Percentiles rank a stretch among this genome's conserved stretches.
Conservation (phyloP, 2,329 filamentous ascomycete species). For the Hymenoscyphus infarciens region DNA sequence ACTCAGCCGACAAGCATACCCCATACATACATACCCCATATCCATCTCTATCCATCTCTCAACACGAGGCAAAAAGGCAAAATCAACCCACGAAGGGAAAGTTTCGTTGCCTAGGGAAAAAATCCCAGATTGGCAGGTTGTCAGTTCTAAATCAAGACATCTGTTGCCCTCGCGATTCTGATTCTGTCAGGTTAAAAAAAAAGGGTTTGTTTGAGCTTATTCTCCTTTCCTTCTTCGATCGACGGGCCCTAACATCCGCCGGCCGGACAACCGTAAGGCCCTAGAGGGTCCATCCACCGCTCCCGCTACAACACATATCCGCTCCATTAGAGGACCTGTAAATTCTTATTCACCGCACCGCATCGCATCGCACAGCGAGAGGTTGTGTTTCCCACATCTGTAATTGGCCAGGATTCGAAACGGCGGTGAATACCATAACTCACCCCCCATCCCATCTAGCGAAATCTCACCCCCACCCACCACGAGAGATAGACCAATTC, state of each 20-base stretch:
- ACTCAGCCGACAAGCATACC: not conserved
- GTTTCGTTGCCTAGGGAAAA: too few relatives aligned
- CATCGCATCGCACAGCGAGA: not conserved
- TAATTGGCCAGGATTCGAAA: not conserved
- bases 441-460: not conserved
- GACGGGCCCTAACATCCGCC: not conserved
- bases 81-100: too few relatives aligned
- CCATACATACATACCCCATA: conserved; percentile 1
- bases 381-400: not conserved
- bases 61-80: too few relatives aligned
- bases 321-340: not conserved
- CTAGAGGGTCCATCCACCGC: not conserved
- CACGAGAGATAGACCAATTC: too few relatives aligned
- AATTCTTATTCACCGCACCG: not conserved
- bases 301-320: not conserved
- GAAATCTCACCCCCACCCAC: too few relatives aligned
- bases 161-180: too few relatives aligned
- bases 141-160: too few relatives aligned
- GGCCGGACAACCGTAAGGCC: not conserved
- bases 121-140: too few relatives aligned
- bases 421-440: too few relatives aligned
- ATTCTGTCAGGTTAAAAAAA: too few relatives aligned
- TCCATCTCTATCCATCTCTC: too few relatives aligned
- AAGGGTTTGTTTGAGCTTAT: too few relatives aligned
- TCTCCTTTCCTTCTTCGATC: not conserved